Evolutionary conservation across 306 rosid genomes (phyloP), one percentile per base, ranked within the genome.

Genomic region (Rosa persica): DNA sequence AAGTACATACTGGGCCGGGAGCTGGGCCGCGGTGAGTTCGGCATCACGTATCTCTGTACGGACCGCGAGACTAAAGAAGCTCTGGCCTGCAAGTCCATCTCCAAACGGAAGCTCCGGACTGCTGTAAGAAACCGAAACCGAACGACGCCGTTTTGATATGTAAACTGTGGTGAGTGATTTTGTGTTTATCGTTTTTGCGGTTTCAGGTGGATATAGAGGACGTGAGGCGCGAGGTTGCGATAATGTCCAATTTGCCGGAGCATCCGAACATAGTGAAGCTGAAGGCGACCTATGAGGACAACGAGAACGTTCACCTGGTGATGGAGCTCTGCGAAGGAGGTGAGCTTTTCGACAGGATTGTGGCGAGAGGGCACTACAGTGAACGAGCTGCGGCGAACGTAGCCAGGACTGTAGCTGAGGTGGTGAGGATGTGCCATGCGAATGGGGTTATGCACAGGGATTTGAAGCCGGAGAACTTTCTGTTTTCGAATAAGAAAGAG

Each of bases 21-120:
- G 76, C 91, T 96, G 7, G 99, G 99, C 34, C 96, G 99, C 0
- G 99, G 99, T 2, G 99, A 96, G 90, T 96, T 96, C 76, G 99
- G 99, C 25, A 93, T 96, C 81, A 96, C 99, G 20, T 93, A 91
- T 61, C 89, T 96, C 5, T 96, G 97, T 68, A 93, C 99, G 6
- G 98, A 96, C 90, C 81, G 91, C 10, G 97, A 96, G 74, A 93
- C 92, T 3, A 93, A 91, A 74, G 87, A 91, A 42, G 90, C 92
- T 20, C 85, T 96, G 0, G 99, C 99, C 7, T 96, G 99, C 84
- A 96, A 96, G 86, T 93, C 98, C 16, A 96, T 96, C 64, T 96
- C 99, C 47, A 96, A 96, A 74, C 69, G 97, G 76, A 96, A 96
- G 91, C 89, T 96, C 5, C 73, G 97, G 34, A 93, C 99, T 0